Evolutionary conservation across 2,329 filamentous ascomycete genomes (phyloP), one percentile per base, ranked within the genome.

Genomic region (Botrytis medusae): DNA sequence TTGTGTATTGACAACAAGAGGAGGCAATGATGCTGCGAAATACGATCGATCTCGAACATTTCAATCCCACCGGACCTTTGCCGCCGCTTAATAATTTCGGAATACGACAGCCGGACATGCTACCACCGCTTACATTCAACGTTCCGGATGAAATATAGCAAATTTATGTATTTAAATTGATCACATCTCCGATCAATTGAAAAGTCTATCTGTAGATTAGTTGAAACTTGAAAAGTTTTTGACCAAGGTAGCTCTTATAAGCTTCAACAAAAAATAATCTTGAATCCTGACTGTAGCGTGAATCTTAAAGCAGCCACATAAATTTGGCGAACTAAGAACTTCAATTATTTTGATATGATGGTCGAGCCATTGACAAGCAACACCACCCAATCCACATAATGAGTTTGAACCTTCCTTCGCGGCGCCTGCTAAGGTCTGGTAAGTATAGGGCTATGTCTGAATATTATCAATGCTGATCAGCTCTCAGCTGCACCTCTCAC

Each of bases 351-450:
- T 72, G 63, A 72, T 72, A 59, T 37, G 22, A 44, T 32, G 54
- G 14, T 5, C 20, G 10, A 46, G 14, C 48, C 48, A 69, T 48
- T 34, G 51, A 42, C 20, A 48, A 61, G 63, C 37, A 73, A 40
- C 42, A 67, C 42, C 71, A 68, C 63, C 73, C 60, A 67, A 75
- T 71, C 76, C 72, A 73, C 72, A 77, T 71, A 65, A 94, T 93
- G 91, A 92, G 86, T 83, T 82, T 91, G 79, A 87, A 87, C 82
- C 83, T 90, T 80, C 89, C 90, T 77, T 85, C 89, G 79, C 84
- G 89, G 84, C 88, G 87, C 84, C 83, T 91, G 78, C 84, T 87
- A 72, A 84, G 85, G 79, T 85, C 86, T 81, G 88, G 91, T 93
- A 86, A 73, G 85, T 76, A 70, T 29, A 67, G 57, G 51, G 61